Base-by-base conservation (phyloP, 2,329 filamentous ascomycete genomes). In the Ophiobolus disseminans region DNA sequence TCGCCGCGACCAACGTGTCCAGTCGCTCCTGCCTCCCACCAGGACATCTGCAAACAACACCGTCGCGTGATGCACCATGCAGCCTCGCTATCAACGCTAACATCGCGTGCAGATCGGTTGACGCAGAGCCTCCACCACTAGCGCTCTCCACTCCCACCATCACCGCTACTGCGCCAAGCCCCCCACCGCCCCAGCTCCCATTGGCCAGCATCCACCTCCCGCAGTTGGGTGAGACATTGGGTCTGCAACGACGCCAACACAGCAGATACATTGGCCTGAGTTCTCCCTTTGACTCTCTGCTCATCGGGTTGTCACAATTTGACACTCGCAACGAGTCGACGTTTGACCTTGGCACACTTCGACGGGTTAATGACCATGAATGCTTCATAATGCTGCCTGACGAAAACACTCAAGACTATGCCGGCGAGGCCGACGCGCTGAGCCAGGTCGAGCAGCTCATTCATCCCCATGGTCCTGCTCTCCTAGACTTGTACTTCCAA, bases 251-350 rank as follows among this genome's bases (percentile, higher is more conserved):
- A 65, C 87, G 90, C 71, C 85, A 88, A 52, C 91, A 88, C 71
- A 91, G 88, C 75, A 88, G 90, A 73, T 90, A 93, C 67, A 90
- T 94, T 61, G 90, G 90, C 20, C 84, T 88, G 48, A 93, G 89
- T 40, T 91, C 89, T 40, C 88, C 91, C 63, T 90, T 92, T 67
- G 90, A 94, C 69, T 88, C 89, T 13, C 87, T 87, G n/a, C 80
- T 94, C 45, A 90, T 93, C 73, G 89, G 90, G 62, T 80, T 93
- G 17, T 91, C 89, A 17, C 81, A 86, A 5, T 92, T 92, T 71
- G 88, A 93, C 73, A 86, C 86, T 22, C 87, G 89, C 68, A 89
- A 92, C 76, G 89, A 93, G 75, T 91, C 87, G 65, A 82, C 88
- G 17, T 80, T 90, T 48, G 83, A 88, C 30, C 74, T 81, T 48